Conservation (phyloP, 1,139 yeast genomes). For the Magnusiomyces ingens region DNA sequence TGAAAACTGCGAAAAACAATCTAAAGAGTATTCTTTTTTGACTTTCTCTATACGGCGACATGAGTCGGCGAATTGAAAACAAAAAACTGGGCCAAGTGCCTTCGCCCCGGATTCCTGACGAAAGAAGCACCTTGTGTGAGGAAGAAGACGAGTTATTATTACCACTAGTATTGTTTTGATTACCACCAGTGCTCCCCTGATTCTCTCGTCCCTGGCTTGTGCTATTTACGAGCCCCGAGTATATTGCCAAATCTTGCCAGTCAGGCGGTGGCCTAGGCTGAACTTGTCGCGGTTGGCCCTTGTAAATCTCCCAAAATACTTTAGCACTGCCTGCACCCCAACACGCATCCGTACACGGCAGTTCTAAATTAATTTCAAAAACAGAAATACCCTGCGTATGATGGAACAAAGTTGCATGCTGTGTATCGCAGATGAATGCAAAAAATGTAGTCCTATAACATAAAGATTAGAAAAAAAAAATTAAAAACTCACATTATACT, state of each 20-base stretch:
- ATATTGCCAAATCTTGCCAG: constrained; percentile 1
- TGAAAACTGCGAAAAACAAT: constrained; percentile 39
- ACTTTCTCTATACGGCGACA: constrained; percentile 34
- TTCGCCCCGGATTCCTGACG: constrained; percentile 19
- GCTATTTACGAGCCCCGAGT: neutral
- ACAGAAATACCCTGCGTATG: constrained; percentile 30
- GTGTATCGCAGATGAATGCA: constrained; percentile 34
- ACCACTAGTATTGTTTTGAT: neutral
- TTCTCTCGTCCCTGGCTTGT: neutral
- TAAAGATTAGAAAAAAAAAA: too few relatives aligned
- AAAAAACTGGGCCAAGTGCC: constrained; percentile 40
- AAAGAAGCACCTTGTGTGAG: constrained; percentile 11
- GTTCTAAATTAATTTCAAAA: constrained; percentile 37
- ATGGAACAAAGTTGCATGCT: constrained; percentile 28
- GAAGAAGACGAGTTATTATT: constrained; percentile 6
- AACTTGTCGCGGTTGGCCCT: constrained; percentile 33
- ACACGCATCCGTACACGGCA: constrained; percentile 40
- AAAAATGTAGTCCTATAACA: constrained; percentile 27
- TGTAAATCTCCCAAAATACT: constrained; percentile 29
- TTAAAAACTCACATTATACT: too few relatives aligned
- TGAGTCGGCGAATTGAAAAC: constrained; percentile 35
- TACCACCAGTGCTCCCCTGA: neutral
- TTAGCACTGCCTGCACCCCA: constrained; percentile 34
- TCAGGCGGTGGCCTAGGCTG: constrained; percentile 21
- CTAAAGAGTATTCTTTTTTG: constrained; percentile 35